Percentiles rank a stretch among this genome's conserved stretches.
These are phyloP conservation scores for Schizophyllum amplum DNA, from an alignment of 1,284 basidiomycete genomes.

Conservation along the genomic window DNA sequence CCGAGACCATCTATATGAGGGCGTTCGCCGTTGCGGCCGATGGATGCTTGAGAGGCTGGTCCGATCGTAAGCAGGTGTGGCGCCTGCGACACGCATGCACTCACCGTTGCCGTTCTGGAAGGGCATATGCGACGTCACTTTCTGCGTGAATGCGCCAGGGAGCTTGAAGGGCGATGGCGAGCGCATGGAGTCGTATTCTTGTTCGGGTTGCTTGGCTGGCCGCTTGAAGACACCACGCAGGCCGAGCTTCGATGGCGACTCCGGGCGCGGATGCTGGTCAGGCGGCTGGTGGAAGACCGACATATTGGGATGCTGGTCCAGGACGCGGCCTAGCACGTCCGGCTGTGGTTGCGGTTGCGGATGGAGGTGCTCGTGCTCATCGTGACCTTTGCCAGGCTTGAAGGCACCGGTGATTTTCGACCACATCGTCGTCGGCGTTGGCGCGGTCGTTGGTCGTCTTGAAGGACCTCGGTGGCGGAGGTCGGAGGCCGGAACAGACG, in stretches of 20 bases:
- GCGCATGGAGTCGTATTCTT: conserved; percentile 25
- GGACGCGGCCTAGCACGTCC: conserved; percentile 42
- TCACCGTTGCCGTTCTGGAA: conserved; percentile 36
- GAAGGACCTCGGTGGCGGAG: not conserved
- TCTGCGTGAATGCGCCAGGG: conserved; percentile 39
- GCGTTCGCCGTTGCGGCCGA: conserved; percentile 1
- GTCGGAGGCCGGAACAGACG: not conserved
- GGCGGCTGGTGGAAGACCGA: conserved; percentile 42
- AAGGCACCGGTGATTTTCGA: conserved; percentile 2
- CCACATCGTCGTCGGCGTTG: conserved; percentile 2
- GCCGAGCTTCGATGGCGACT: conserved; percentile 34
- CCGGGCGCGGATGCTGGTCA: conserved; percentile 33
- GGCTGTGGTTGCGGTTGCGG: conserved; percentile 25
- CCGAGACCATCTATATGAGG: not conserved
- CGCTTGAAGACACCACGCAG: conserved; percentile 36
- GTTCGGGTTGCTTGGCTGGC: conserved; percentile 25
- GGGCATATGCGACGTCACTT: conserved; percentile 52
- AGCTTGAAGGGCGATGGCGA: conserved; percentile 31
- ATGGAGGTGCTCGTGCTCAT: conserved; percentile 28
- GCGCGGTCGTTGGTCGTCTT: not conserved
- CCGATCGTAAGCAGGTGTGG: not conserved
- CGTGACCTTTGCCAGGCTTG: conserved; percentile 2
- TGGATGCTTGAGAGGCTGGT: conserved; percentile 12
- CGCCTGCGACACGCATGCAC: conserved; percentile 12
- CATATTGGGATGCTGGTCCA: conserved; percentile 51